phyloP scores from a whole-genome alignment of 1,139 yeast species.

The Blastobotrys malaysiensis region DNA sequence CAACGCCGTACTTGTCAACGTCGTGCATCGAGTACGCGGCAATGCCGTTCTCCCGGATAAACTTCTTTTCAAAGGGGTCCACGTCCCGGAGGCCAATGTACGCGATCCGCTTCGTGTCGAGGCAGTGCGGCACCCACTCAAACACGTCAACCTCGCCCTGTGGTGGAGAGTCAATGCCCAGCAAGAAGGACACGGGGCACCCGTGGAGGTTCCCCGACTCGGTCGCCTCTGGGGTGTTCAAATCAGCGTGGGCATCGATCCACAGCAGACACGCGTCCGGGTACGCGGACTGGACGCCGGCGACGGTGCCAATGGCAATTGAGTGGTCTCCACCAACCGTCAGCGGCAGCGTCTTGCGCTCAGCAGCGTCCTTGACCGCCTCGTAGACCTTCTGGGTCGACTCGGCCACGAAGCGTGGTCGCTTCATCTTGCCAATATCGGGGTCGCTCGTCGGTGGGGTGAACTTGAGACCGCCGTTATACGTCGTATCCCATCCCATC shows the following conservation, averaged over 20 bases:
- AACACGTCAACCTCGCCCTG: constrained; percentile 44
- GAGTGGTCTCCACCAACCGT: constrained; percentile 98
- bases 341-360: constrained; percentile 56
- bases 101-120: constrained; percentile 69
- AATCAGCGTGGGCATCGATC: constrained; percentile 98
- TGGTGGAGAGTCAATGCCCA: constrained; percentile 48
- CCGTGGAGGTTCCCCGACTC: constrained; percentile 93
- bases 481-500: constrained; percentile 65
- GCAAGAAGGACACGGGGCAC: constrained; percentile 85
- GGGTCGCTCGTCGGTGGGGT: constrained; percentile 33
- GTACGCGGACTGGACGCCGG: constrained; percentile 71
- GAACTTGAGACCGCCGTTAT: constrained; percentile 52
- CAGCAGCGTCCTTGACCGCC: constrained; percentile 52
- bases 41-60: constrained; percentile 64
- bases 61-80: constrained; percentile 76
- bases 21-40: constrained; percentile 95
- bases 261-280: constrained; percentile 90
- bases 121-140: constrained; percentile 70
- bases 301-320: constrained; percentile 87
- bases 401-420: constrained; percentile 70
- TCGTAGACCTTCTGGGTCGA: constrained; percentile 62
- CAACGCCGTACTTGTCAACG: constrained; percentile 89
- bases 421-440: constrained; percentile 51
- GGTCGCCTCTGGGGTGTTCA: constrained; percentile 84
- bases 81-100: constrained; percentile 95